phyloP scores from a whole-genome alignment of 140 eudicot species.

The Anethum foeniculum region DNA sequence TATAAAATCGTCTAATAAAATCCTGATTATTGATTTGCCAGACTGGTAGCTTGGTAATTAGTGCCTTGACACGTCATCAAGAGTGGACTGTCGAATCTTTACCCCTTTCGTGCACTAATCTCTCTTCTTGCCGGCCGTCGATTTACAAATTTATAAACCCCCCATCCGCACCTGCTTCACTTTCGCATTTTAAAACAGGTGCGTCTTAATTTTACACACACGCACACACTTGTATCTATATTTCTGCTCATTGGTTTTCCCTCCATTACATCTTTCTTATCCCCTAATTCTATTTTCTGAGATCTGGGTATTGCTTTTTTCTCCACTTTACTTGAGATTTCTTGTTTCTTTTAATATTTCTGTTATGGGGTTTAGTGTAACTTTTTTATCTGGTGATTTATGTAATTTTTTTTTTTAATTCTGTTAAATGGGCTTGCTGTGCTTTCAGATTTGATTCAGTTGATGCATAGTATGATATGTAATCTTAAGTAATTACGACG shows the following conservation, averaged over 20 bases:
- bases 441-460: background rate
- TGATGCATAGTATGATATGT: background rate
- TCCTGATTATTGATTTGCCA: too few species aligned
- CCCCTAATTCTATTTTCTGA: background rate
- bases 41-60: too few species aligned
- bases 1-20: too few species aligned
- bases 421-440: background rate
- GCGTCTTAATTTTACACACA: background rate
- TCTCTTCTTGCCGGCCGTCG: background rate
- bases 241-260: background rate
- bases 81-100: too few species aligned
- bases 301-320: background rate
- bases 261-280: background rate
- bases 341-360: background rate
- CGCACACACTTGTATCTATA: background rate
- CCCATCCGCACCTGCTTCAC: background rate
- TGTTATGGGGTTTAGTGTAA: background rate
- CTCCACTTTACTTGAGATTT: background rate
- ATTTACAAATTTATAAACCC: background rate
- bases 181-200: background rate
- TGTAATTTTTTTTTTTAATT: background rate
- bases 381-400: background rate
- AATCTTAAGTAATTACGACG: background rate
- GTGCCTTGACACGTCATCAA: too few species aligned
- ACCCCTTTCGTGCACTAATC: too few species aligned